Percentiles rank a stretch among this genome's conserved stretches.
Evolutionary conservation across 495 filamentous ascomycete species (phyloP).

Genomic region (Pyrenula massariospora): DNA sequence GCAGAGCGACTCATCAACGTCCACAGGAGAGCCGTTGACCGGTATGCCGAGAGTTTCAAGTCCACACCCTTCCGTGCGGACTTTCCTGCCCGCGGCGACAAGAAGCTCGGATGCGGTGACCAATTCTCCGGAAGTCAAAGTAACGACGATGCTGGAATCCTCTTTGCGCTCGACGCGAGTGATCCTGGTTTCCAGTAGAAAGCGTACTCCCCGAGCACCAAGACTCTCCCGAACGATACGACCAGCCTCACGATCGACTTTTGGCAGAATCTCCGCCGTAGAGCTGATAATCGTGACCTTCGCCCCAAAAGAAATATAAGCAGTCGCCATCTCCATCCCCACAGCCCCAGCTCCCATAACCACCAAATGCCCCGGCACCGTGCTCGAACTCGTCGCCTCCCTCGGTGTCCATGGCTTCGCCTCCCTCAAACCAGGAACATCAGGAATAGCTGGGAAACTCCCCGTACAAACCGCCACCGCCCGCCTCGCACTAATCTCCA

Average conservation of each 20-base stretch:
- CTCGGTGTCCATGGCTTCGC: conserved; percentile 7
- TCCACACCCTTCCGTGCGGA: conserved; percentile 8
- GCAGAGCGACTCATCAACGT: conserved; percentile 6
- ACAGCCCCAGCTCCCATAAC: conserved; percentile 11
- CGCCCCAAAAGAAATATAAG: conserved; percentile 8
- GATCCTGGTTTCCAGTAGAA: neutral
- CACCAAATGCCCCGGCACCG: conserved; percentile 10
- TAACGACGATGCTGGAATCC: conserved; percentile 2
- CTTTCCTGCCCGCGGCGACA: conserved; percentile 8
- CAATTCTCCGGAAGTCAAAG: conserved; percentile 4
- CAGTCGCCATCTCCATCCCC: conserved; percentile 12
- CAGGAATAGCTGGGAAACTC: conserved; percentile 5
- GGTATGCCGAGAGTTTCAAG: conserved; percentile 9
- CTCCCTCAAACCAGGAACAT: conserved; percentile 4
- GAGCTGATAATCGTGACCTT: conserved; percentile 11
- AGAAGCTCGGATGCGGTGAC: conserved; percentile 8
- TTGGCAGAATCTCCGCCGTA: conserved; percentile 9
- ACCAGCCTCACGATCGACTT: conserved; percentile 8
- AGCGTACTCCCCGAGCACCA: neutral
- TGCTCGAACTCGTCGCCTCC: conserved; percentile 7
- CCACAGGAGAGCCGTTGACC: conserved; percentile 6
- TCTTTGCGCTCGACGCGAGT: conserved; percentile 1
- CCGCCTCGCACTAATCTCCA: conserved; percentile 4
- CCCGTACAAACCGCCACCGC: conserved; percentile 10
- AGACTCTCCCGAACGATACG: conserved; percentile 6